Base-by-base conservation (phyloP, 202 grass and related monocot species). In the Cymbopogon flexuosus region DNA sequence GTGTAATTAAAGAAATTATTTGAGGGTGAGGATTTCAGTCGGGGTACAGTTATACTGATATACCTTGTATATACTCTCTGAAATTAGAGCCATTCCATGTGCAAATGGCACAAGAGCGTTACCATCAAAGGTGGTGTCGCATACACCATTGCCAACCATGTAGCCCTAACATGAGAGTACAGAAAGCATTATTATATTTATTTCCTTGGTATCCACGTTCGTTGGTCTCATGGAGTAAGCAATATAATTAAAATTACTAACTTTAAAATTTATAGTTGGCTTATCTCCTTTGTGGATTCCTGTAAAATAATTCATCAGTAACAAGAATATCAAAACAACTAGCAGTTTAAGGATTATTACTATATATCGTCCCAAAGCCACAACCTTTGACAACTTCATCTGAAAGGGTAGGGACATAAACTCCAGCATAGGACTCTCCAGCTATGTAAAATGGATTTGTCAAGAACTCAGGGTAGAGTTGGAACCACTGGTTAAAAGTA, bases 41-140 rank as follows among this genome's bases (percentile, higher is more conserved):
- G 22, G 27, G 27, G 27, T 27, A 21, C 31, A 24, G 79, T 52
- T 18, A 24, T 84, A 88, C 95, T 88, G 60, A 62, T 22, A 16
- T 84, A 91, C 96, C 92, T 90, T 85, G 67, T 88, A 95, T 45
- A 93, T 81, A 69, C 88, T 70, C 6, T 89, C 86, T 78, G 96
- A 95, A 84, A 98, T 93, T 68, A 98, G 88, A 62, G 68, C 84
- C 95, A 98, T 98, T 86, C 95, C 95, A 65, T 93, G 90, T 10
- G 90, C 90, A 87, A 98, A 98, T 73, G 96, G 96, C 16, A 98
- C 96, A 79, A 98, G 90, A 83, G 96, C 92, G 87, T 98, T 86
- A 21, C 96, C 96, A 90, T 98, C 92, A 85, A 91, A 98, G 59
- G 68, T 80, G 11, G 63, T 79, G 84, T 98, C 96, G 24, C 89